Evolutionary conservation across 2,329 filamentous ascomycete genomes (phyloP), one percentile per base, ranked within the genome.

Genomic region (Fusarium sp.): DNA sequence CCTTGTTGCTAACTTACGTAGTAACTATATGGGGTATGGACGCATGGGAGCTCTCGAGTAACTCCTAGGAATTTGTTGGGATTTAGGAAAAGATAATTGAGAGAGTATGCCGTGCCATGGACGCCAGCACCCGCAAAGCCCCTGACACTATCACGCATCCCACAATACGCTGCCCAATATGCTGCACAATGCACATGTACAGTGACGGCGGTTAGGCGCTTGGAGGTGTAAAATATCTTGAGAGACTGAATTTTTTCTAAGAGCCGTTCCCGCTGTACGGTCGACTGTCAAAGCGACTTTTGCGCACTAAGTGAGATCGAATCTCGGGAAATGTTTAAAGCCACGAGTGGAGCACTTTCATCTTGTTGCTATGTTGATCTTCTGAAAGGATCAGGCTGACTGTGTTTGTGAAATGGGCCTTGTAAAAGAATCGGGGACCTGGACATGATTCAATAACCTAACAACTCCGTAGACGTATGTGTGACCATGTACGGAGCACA

Each of bases 261-360:
- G 29, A 61, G 55, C 33, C 36, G 42, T 35, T 13, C 43, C 35
- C 41, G 21, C 21, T 25, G 25, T 27, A 37, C 21, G 58, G 60
- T 42, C 42, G 52, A 36, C 49, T n/a, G n/a, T n/a, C n/a, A n/a
- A n/a, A n/a, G 59, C 37, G 35, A 42, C 42, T 57, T 51, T 9
- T 23, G 31, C 23, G 41, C 41, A 60, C 60, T 69, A 55, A 53
- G 40, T 67, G 51, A 56, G 59, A 69, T 57, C 21, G 42, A 50
- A 54, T 50, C 31, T 36, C 47, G 59, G 42, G 41, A 49, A 50
- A 40, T 56, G 27, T 49, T 66, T 40, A 27, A 48, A 48, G 39
- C 46, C 50, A 53, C 13, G 29, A 57, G 65, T 68, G 54, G 65
- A 50, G 50, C 15, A 36, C 33, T 43, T 41, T 58, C 43, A 61